phyloP scores from a whole-genome alignment of 352 stramenopile genomes.

The Pythium coloratum region DNA sequence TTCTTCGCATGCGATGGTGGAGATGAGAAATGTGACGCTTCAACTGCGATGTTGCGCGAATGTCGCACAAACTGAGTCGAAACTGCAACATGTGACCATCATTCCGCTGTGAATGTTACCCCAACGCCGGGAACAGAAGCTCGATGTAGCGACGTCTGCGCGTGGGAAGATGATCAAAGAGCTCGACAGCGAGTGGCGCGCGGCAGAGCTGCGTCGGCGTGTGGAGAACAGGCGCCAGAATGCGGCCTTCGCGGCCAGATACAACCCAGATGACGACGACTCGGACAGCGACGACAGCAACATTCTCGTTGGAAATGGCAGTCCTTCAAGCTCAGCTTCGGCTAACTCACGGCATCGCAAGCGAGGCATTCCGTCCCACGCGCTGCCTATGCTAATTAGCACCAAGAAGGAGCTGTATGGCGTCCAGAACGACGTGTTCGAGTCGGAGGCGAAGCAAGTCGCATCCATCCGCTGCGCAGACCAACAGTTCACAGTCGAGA shows the following conservation, averaged over 20 bases:
- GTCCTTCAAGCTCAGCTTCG: background rate
- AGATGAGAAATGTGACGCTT: slow-evolving; percentile 1
- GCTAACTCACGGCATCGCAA: background rate
- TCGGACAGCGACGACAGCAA: background rate
- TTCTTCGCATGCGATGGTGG: slow-evolving; percentile 4
- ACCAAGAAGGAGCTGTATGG: slow-evolving; percentile 46
- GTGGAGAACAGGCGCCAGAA: slow-evolving; percentile 37
- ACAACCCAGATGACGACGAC: slow-evolving; percentile 10
- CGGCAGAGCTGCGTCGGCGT: slow-evolving; percentile 47
- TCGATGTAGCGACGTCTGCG: background rate
- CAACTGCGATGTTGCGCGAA: slow-evolving; percentile 32
- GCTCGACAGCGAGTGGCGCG: slow-evolving; percentile 30
- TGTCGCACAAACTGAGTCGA: slow-evolving; percentile 25
- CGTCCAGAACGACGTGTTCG: slow-evolving; percentile 56
- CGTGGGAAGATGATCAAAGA: slow-evolving; percentile 2
- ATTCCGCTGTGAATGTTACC: slow-evolving; percentile 7
- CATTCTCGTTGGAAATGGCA: background rate
- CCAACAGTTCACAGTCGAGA: slow-evolving; percentile 58
- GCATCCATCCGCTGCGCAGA: slow-evolving; percentile 47
- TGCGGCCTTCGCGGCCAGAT: slow-evolving; percentile 13
- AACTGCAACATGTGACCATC: slow-evolving; percentile 25
- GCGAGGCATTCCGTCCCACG: background rate
- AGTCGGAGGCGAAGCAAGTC: slow-evolving; percentile 45
- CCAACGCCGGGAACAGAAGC: background rate
- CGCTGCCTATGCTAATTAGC: slow-evolving; percentile 38